Evolutionary conservation across 495 filamentous ascomycete species (phyloP).

Genomic region (Staphylotrichum tortipilum): DNA sequence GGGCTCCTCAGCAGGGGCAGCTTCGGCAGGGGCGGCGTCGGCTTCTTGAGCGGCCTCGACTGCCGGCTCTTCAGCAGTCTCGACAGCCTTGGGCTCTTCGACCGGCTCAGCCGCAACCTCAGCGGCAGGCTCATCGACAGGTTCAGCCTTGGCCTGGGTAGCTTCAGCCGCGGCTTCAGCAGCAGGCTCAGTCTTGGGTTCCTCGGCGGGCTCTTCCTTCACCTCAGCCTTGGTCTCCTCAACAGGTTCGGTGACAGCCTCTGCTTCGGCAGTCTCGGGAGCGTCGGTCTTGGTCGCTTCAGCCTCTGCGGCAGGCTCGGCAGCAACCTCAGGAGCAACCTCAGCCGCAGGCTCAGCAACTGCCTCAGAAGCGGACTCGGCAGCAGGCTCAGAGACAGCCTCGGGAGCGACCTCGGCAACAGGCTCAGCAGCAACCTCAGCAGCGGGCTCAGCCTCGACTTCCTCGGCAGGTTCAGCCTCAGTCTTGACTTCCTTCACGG

Average conservation of each 20-base stretch:
- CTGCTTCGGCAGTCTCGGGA: neutral
- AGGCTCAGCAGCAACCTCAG: constrained; percentile 2
- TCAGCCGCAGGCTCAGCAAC: neutral
- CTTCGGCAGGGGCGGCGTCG: constrained; percentile 4
- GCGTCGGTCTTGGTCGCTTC: constrained; percentile 17
- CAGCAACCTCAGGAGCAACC: neutral
- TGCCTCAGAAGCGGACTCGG: constrained; percentile 2
- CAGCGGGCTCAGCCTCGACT: constrained; percentile 3
- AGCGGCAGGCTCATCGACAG: too few species aligned
- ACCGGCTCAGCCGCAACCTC: constrained; percentile 1
- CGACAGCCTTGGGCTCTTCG: neutral
- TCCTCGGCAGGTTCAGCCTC: constrained; percentile 14
- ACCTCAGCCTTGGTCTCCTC: neutral
- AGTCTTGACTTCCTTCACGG: neutral
- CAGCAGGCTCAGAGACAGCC: constrained; percentile 2
- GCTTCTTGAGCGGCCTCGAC: constrained; percentile 3
- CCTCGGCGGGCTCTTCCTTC: neutral
- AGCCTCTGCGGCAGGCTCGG: constrained; percentile 1
- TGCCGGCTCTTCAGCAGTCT: constrained; percentile 1
- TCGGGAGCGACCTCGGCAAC: neutral
- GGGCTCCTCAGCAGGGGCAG: constrained; percentile 1
- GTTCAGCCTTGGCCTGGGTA: neutral
- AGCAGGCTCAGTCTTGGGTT: neutral
- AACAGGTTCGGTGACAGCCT: neutral
- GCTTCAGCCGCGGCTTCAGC: neutral